Percentiles rank a stretch among this genome's conserved stretches.
Conservation (phyloP, 2,329 filamentous ascomycete genomes). For the Phoma herbarum region DNA sequence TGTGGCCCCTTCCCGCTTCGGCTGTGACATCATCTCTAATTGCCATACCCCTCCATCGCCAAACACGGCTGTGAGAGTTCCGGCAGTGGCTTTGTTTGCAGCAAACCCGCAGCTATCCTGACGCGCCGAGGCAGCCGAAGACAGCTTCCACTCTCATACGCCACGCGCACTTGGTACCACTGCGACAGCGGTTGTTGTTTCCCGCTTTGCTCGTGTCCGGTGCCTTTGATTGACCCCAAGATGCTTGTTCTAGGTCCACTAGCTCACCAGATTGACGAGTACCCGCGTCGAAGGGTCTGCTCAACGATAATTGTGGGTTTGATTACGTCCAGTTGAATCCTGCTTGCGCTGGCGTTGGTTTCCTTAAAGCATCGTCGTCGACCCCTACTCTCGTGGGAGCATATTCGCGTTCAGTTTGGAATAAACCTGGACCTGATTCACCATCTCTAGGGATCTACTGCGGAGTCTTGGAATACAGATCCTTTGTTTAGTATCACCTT, state of each 20-base stretch:
- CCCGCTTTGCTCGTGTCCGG: conserved; percentile 16
- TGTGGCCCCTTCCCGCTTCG: conserved; percentile 6
- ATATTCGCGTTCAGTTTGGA: conserved; percentile 39
- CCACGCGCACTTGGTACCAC: conserved; percentile 19
- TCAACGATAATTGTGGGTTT: conserved; percentile 43
- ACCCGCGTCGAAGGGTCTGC: conserved; percentile 27
- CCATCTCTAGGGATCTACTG: conserved; percentile 13
- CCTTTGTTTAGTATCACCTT: conserved; percentile 20
- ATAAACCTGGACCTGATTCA: conserved; percentile 37
- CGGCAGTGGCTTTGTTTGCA: conserved; percentile 18
- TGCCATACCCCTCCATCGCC: conserved; percentile 14
- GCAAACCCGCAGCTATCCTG: conserved; percentile 13
- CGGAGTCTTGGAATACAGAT: conserved; percentile 41
- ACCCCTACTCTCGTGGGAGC: conserved; percentile 28
- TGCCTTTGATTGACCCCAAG: conserved; percentile 23
- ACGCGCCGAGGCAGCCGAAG: conserved; percentile 19
- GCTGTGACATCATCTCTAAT: conserved; percentile 18
- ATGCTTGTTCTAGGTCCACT: conserved; percentile 29
- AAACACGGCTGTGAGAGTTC: conserved; percentile 14
- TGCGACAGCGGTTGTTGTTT: conserved; percentile 15
- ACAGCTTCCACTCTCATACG: conserved; percentile 15
- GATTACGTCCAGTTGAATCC: conserved; percentile 25
- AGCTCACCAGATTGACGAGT: conserved; percentile 26
- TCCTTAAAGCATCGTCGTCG: conserved; percentile 41
- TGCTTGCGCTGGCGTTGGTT: conserved; percentile 9